Evolutionary conservation across 73 alveolate genomes (phyloP).

Genomic region (Urostyla sp.): DNA sequence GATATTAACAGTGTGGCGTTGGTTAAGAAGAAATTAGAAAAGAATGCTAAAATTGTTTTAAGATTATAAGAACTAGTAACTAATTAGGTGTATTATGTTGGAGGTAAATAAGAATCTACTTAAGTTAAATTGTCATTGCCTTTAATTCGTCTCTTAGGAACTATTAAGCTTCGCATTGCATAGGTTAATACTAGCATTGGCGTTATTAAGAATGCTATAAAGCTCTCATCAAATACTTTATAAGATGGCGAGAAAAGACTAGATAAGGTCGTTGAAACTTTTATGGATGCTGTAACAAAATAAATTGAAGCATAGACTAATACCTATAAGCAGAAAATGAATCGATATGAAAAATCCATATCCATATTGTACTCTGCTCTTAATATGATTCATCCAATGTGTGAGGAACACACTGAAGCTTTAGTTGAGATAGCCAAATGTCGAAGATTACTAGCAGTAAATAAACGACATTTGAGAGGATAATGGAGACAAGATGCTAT

Average conservation of each 20-base stretch:
- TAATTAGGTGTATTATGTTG: slow-evolving; percentile 50
- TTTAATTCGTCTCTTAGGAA: slow-evolving; percentile 63
- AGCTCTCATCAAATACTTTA: slow-evolving; percentile 24
- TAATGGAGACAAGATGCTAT: slow-evolving; percentile 86
- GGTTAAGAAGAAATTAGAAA: slow-evolving; percentile 47
- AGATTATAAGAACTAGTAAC: slow-evolving; percentile 64
- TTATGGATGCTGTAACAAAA: slow-evolving; percentile 65
- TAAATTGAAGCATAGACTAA: slow-evolving; percentile 71
- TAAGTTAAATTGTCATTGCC: slow-evolving; percentile 52
- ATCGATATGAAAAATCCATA: slow-evolving; percentile 87
- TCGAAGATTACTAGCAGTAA: slow-evolving; percentile 82
- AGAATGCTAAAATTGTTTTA: slow-evolving; percentile 53
- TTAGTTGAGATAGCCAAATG: slow-evolving; percentile 86
- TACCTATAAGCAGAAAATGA: slow-evolving; percentile 75
- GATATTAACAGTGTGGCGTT: slow-evolving; percentile 20
- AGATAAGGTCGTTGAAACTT: slow-evolving; percentile 54
- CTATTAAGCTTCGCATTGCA: slow-evolving; percentile 65
- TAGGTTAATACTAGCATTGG: slow-evolving; percentile 64
- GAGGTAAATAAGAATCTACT: slow-evolving; percentile 4
- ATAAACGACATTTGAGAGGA: slow-evolving; percentile 83
- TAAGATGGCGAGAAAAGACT: slow-evolving; percentile 41
- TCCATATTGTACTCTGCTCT: slow-evolving; percentile 82
- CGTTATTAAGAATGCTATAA: slow-evolving; percentile 32
- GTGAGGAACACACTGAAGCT: slow-evolving; percentile 81
- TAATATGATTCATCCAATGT: slow-evolving; percentile 81